Evolutionary conservation across 2,329 filamentous ascomycete species (phyloP), one percentile per base, ranked within the genome.

Genomic region (Curvularia hawaiiensis): DNA sequence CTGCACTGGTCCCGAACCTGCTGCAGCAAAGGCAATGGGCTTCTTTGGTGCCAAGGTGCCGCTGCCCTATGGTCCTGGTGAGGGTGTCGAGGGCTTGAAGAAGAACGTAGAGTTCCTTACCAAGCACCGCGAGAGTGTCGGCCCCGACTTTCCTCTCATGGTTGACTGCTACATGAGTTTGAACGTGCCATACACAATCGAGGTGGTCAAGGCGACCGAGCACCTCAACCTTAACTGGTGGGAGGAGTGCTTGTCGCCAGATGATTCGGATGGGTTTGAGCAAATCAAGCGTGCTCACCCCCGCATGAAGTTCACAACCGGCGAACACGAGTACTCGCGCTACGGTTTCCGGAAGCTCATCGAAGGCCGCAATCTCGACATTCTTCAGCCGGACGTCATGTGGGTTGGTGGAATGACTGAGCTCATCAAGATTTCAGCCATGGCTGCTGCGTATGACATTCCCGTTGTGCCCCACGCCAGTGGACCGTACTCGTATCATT

Each of bases 151-250:
- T 75, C 93, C 93, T 45, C 84, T 97, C 65, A 93, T 96, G 83
- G 93, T 97, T 5, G 93, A 97, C 79, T 97, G 93, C 83, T 97
- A 96, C 79, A 97, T 97, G 93, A 93, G 90, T 66, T 82, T 97
- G 71, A 97, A 93, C 70, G 93, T 97, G 26, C 81, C 90, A 1
- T 97, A 97, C 79, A 96, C 91, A 4, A 96, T 97, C 66, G 90
- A 97, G 77, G 83, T 97, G 24, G 93, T 90, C 59, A 90, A 93
- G 79, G 89, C 88, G 50, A 92, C 89, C 73, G 85, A 91, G 67
- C 88, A 92, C 66, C 84, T 97, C 65, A 85, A 94, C 77, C 93
- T 97, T 75, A 92, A 97, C 81, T 97, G 93, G 93, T 97, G 92
- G 92, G 93, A 97, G 80, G 93, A 97, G 81, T 96, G 92, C 64